Evolutionary conservation across 345 rosid genomes (phyloP).

Genomic region (Eucalyptus curtisii): DNA sequence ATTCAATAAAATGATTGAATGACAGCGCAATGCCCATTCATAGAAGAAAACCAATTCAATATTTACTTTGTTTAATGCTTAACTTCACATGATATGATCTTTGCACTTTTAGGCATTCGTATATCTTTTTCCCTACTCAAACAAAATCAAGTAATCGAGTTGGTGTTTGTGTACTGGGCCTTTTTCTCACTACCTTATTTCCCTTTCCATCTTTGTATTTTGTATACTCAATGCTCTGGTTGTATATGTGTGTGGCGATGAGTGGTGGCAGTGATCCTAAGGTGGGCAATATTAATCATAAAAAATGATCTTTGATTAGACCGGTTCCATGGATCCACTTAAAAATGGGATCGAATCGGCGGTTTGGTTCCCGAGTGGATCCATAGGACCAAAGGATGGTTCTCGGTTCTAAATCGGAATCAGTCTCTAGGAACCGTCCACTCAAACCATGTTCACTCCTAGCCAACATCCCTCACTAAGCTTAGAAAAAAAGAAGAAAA

Average conservation of each 20-base stretch:
- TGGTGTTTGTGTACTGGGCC: background rate
- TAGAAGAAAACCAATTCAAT: background rate
- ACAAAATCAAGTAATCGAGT: background rate
- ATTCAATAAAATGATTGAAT: background rate
- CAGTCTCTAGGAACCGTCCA: too few relatives aligned
- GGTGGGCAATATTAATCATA: background rate
- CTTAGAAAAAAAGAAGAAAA: too few relatives aligned
- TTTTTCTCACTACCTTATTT: background rate
- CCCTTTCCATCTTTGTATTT: background rate
- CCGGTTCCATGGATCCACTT: background rate
- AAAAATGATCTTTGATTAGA: too few relatives aligned
- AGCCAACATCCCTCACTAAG: too few relatives aligned
- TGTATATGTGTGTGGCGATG: background rate
- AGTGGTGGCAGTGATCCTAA: background rate
- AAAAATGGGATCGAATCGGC: rapidly evolving
- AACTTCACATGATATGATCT: background rate
- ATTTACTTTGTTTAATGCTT: background rate
- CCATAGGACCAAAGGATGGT: rapidly evolving
- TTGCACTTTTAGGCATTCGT: background rate
- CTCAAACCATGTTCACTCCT: too few relatives aligned
- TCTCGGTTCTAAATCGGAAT: too few relatives aligned
- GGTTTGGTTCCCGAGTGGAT: background rate
- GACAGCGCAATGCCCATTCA: background rate
- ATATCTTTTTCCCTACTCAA: background rate
- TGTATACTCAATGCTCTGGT: background rate